Evolutionary conservation across 2,329 filamentous ascomycete genomes (phyloP), one percentile per base, ranked within the genome.

Genomic region (Lasiodiplodia sp.): DNA sequence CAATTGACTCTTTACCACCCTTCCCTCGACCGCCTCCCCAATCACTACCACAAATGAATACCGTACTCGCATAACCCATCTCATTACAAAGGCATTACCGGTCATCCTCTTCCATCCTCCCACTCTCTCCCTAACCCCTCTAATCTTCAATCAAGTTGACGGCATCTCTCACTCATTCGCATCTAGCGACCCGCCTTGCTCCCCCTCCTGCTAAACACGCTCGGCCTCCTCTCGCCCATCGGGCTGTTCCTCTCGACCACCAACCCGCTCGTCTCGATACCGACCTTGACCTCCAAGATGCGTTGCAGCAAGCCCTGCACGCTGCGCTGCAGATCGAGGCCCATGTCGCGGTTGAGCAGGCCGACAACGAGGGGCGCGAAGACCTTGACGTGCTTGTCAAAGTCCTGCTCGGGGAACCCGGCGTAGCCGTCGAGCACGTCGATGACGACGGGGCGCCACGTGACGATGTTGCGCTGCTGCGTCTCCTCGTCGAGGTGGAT

Each of bases 371-470:
- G 83, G 2, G 94, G 93, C 76, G 97, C 97, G 79, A 99, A 98
- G 3, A 89, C 89, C 56, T 88, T 85, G 8, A 97, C 87, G 74
- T 98, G 90, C 69, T 90, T 89, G 66, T 88, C 87, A 74, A 99
- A 99, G 53, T 92, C 92, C 53, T 92, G 92, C 21, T 88, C 86
- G 0, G 93, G 92, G 82, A 98, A 97, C 7, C 89, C 91, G 0
- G 90, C 90, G 78, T 95, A 98, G 1, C 96, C 96, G 76, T 99
- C 95, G 11, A 99, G 85, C 10, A 99, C 96, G 77, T 97, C 96
- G 21, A 99, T 94, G 1, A 99, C 96, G 0, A 99, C 96, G 0
- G 96, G 96, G 21, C 96, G 87, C 96, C 96, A 99, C 0, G 96
- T 97, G 31, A 96, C 88, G 67, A 99, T 97, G 80, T 99, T 99